phyloP scores from a whole-genome alignment of 2,329 filamentous ascomycete species.

The Colletotrichum godetiae region DNA sequence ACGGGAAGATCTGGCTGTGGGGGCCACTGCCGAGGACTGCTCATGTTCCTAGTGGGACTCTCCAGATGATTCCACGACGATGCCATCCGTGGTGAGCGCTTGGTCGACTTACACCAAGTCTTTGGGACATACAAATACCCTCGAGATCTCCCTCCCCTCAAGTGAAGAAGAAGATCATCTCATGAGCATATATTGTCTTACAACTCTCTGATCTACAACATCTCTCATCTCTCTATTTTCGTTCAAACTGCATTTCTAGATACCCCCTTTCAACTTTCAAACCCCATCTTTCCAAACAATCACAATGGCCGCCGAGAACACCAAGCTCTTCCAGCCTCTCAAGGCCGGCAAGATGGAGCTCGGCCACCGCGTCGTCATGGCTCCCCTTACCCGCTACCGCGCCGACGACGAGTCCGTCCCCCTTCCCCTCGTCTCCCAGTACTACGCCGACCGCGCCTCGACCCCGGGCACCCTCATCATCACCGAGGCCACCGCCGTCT shows the following conservation, averaged over 20 bases:
- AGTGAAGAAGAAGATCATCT: neutral
- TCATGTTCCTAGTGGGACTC: slow-evolving; percentile 14
- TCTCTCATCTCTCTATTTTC: neutral
- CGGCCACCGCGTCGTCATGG: slow-evolving; percentile 62
- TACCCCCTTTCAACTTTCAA: neutral
- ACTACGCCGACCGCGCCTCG: slow-evolving; percentile 45
- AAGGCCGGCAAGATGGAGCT: slow-evolving; percentile 52
- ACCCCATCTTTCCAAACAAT: neutral
- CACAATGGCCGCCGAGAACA: slow-evolving; percentile 32
- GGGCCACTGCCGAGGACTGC: slow-evolving; percentile 2
- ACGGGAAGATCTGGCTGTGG: slow-evolving; percentile 19
- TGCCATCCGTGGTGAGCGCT: slow-evolving; percentile 1
- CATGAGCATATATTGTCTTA: neutral
- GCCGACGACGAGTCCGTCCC: slow-evolving; percentile 51
- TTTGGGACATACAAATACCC: slow-evolving; percentile 16
- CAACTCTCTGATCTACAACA: neutral
- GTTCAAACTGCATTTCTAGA: neutral
- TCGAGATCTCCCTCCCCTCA: slow-evolving; percentile 8
- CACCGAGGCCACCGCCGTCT: slow-evolving; percentile 45
- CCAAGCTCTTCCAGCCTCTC: slow-evolving; percentile 56
- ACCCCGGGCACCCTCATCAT: slow-evolving; percentile 56
- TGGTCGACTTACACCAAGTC: slow-evolving; percentile 16
- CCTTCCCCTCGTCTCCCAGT: slow-evolving; percentile 40
- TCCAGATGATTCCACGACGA: slow-evolving; percentile 32
- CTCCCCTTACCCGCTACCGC: slow-evolving; percentile 68